Evolutionary conservation across 305 asterid genomes (phyloP).

Genomic region (Vinca major): DNA sequence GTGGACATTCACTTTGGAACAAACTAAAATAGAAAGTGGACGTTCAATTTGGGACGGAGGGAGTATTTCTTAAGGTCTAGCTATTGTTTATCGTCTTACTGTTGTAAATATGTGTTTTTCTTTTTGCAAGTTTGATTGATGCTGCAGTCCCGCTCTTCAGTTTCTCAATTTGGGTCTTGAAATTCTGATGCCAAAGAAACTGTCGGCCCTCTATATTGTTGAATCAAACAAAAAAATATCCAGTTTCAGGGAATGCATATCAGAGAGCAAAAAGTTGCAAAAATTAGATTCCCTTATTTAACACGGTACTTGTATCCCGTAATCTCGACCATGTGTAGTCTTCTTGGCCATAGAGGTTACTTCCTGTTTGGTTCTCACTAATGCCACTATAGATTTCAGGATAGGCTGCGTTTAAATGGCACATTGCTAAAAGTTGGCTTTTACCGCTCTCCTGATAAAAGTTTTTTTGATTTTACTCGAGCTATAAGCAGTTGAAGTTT

Average conservation of each 20-base stretch:
- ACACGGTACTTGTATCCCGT: not conserved
- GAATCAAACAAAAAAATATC: not conserved
- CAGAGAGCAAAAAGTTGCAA: not conserved
- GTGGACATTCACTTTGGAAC: no score
- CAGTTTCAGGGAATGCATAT: not conserved
- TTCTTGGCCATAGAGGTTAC: not conserved
- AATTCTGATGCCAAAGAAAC: not conserved
- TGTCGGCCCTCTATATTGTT: not conserved
- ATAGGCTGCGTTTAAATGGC: not conserved
- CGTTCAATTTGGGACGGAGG: no score
- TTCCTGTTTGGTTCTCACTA: not conserved
- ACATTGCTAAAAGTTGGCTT: not conserved
- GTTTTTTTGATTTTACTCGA: not conserved
- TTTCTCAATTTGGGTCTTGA: not conserved
- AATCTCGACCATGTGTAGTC: not conserved
- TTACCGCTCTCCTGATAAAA: not conserved
- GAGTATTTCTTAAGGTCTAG: not conserved
- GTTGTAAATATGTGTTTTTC: not conserved
- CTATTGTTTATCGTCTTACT: not conserved
- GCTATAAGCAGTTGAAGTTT: not conserved
- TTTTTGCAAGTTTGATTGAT: not conserved
- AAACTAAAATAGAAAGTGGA: no score
- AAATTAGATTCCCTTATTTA: no score
- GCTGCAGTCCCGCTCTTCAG: not conserved
- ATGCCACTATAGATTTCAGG: not conserved